Evolutionary conservation across 1,139 yeast species (phyloP).

Genomic region (Magnusiomyces tetraspermus): DNA sequence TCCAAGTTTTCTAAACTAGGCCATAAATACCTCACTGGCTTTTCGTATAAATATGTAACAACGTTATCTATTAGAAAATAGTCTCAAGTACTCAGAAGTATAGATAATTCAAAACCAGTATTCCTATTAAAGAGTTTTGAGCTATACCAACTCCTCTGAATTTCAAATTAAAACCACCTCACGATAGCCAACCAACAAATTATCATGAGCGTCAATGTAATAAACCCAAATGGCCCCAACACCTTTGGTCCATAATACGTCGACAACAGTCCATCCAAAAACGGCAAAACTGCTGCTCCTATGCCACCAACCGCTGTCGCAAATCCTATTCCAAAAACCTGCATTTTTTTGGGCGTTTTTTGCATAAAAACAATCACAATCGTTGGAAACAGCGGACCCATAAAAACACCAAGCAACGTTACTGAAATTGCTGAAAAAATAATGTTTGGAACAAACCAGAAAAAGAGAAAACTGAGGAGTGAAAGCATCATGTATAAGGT

Average conservation of each 20-base stretch:
- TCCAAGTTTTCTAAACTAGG: too few relatives aligned
- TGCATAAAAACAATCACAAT: slow-evolving; percentile 57
- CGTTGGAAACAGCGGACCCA: slow-evolving; percentile 79
- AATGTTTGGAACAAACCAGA: slow-evolving; percentile 27
- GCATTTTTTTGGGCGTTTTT: slow-evolving; percentile 50
- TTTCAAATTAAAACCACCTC: too few relatives aligned
- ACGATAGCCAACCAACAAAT: too few relatives aligned
- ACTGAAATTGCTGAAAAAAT: slow-evolving; percentile 32
- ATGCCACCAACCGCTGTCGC: slow-evolving; percentile 74
- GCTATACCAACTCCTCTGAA: too few relatives aligned
- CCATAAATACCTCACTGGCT: too few relatives aligned
- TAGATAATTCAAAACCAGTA: too few relatives aligned
- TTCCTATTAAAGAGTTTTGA: too few relatives aligned
- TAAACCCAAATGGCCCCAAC: slow-evolving; percentile 26
- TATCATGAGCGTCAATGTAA: slow-evolving; percentile 23
- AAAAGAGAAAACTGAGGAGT: slow-evolving; percentile 20
- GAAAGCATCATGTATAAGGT: slow-evolving; percentile 20
- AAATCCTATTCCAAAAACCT: slow-evolving; percentile 63
- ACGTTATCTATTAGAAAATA: too few relatives aligned
- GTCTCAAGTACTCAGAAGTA: too few relatives aligned
- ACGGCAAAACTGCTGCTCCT: slow-evolving; percentile 52
- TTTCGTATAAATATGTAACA: too few relatives aligned
- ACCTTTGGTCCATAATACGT: slow-evolving; percentile 24
- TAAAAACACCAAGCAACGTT: slow-evolving; percentile 52
- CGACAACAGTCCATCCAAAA: slow-evolving; percentile 28